phyloP scores from a whole-genome alignment of 129 eudicot genomes.

The Smallanthus sonchifolius region DNA sequence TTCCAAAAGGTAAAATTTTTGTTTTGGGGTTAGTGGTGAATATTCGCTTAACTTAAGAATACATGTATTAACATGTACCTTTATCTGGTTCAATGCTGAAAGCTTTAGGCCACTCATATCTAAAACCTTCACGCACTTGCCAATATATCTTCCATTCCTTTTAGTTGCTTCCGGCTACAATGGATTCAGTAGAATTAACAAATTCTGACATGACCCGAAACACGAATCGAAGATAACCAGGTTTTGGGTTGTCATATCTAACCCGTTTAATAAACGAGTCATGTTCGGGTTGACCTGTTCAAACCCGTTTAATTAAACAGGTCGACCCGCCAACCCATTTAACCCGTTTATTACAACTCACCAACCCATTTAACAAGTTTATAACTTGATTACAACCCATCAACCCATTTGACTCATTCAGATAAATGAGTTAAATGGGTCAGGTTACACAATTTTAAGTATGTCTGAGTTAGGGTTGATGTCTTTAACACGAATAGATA shows the following conservation, averaged over 20 bases:
- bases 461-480: no score
- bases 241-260: no score
- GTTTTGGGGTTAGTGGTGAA: background rate
- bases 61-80: slow-evolving; percentile 30
- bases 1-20: background rate
- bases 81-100: slow-evolving; percentile 59
- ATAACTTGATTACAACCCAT: no score
- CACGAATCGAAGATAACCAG: background rate
- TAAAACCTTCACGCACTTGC: slow-evolving; percentile 63
- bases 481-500: no score
- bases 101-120: slow-evolving; percentile 76
- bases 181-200: background rate
- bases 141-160: slow-evolving; percentile 47
- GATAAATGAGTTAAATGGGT: no score
- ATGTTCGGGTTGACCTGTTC: background rate
- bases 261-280: no score
- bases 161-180: slow-evolving; percentile 59
- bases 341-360: no score
- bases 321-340: no score
- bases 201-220: background rate
- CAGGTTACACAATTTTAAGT: no score
- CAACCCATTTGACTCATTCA: no score
- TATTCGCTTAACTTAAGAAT: background rate
- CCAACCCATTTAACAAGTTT: no score
- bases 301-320: no score